Evolutionary conservation across 73 alveolate genomes (phyloP), one percentile per base, ranked within the genome.

Genomic region (Tetrahymena thermophila): DNA sequence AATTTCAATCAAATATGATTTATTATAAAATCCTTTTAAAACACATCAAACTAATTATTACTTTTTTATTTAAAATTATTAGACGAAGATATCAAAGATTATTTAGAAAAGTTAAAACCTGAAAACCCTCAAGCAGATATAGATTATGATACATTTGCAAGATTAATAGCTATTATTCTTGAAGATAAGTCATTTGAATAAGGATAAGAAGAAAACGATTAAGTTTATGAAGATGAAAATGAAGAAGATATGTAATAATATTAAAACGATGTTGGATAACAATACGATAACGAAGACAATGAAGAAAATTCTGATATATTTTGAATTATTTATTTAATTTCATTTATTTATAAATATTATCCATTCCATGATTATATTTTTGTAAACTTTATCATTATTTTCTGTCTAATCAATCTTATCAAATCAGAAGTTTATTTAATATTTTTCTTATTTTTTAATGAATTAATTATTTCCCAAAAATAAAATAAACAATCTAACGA

Each of bases 111-210:
- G 40, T 14, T 95, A 11, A 56, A 95, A 89, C 83, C 71, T 16
- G 97, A 95, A 0, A 85, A 85, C n/a, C 93, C 93, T 55, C 85
- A 85, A 50, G 71, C 84, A 16, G 97, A 95, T 56, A 95, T 95
- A 43, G 97, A 95, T 13, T 95, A 85, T 37, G 97, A 95, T 85
- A 89, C 94, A 1, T 95, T 89, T 34, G 94, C 94, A 84, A 95
- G 97, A 95, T 35, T 95, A 43, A 93, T 95, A 28, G 97, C 97
- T 14, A 95, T 95, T 23, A 56, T 95, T n/a, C 94, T 95, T 55
- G 97, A 95, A 95, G 93, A 94, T 85, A 43, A 85, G 42, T 89
- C 95, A 3, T 38, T 85, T 94, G 96, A 94, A 37, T 43, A 84
- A 94, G 93, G 35, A 28, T 8, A 71, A 83, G 43, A 71, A 58